Percentiles rank a stretch among this genome's conserved stretches.
phyloP scores from a whole-genome alignment of 805 yeast species.

The Wickerhamomyces sydowiorum region DNA sequence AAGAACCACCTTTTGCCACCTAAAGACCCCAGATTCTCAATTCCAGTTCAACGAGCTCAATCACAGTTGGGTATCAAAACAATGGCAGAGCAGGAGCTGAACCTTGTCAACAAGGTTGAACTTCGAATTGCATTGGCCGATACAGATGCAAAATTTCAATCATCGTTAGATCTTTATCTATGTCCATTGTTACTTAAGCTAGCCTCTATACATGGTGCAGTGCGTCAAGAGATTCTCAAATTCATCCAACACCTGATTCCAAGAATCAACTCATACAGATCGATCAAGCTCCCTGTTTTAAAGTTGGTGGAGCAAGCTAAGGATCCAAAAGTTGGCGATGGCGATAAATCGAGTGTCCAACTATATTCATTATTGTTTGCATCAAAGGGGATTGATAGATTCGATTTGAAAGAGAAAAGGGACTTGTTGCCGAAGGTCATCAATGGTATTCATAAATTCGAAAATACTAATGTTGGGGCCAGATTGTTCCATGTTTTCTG shows the following conservation, averaged over 20 bases:
- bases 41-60: neutral
- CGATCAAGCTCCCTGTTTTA: conserved; percentile 56
- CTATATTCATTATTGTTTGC: conserved; percentile 61
- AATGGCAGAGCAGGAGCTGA: conserved; percentile 41
- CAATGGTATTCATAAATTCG: conserved; percentile 36
- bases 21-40: neutral
- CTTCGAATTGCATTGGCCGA: conserved; percentile 73
- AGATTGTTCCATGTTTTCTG: conserved; percentile 57
- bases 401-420: conserved; percentile 30
- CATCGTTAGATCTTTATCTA: conserved; percentile 54
- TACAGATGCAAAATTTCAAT: conserved; percentile 57
- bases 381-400: conserved; percentile 60
- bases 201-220: conserved; percentile 61
- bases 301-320: conserved; percentile 61
- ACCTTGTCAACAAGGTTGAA: conserved; percentile 72
- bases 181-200: conserved; percentile 77
- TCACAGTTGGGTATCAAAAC: neutral
- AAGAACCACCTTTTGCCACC: neutral
- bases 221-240: conserved; percentile 61
- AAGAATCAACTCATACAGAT: conserved; percentile 50
- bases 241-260: conserved; percentile 64
- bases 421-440: conserved; percentile 43
- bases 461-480: conserved; percentile 35
- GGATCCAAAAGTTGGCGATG: conserved; percentile 39
- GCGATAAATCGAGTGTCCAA: conserved; percentile 46